Evolutionary conservation across 805 yeast species (phyloP).

Genomic region (Saccharomycopsis schoenii): DNA sequence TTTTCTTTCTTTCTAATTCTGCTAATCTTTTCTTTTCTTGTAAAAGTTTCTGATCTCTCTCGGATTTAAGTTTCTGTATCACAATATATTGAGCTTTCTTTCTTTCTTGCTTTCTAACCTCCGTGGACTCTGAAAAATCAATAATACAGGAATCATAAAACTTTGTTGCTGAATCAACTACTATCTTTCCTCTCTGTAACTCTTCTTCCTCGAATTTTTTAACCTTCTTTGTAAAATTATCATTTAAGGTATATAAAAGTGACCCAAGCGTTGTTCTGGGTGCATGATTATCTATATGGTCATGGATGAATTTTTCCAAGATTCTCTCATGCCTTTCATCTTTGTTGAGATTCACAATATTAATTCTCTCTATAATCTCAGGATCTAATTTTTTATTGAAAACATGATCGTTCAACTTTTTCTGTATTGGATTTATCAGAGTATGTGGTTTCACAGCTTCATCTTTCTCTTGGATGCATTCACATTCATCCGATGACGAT

Average conservation of each 20-base stretch:
- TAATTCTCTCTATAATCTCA: background rate
- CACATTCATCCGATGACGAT: background rate
- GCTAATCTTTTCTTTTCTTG: slow-evolving; percentile 7
- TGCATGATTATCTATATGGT: background rate
- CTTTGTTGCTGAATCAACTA: background rate
- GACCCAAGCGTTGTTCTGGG: background rate
- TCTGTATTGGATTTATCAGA: background rate
- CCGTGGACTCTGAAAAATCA: background rate
- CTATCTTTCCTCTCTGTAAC: background rate
- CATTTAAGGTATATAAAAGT: background rate
- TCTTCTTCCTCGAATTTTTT: background rate
- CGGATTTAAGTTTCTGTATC: slow-evolving; percentile 9
- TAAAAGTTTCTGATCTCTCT: slow-evolving; percentile 5
- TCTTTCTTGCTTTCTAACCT: slow-evolving; percentile 6
- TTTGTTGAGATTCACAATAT: background rate
- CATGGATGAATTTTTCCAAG: background rate
- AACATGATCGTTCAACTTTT: background rate
- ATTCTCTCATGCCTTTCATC: background rate
- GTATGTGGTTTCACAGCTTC: background rate
- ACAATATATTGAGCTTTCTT: slow-evolving; percentile 13
- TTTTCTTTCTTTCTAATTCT: slow-evolving; percentile 2
- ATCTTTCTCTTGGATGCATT: background rate
- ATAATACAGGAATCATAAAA: background rate
- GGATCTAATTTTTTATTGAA: background rate
- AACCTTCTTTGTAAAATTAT: background rate